Conservation (phyloP, 306 rosid genomes). For the Trifolium dubium region DNA sequence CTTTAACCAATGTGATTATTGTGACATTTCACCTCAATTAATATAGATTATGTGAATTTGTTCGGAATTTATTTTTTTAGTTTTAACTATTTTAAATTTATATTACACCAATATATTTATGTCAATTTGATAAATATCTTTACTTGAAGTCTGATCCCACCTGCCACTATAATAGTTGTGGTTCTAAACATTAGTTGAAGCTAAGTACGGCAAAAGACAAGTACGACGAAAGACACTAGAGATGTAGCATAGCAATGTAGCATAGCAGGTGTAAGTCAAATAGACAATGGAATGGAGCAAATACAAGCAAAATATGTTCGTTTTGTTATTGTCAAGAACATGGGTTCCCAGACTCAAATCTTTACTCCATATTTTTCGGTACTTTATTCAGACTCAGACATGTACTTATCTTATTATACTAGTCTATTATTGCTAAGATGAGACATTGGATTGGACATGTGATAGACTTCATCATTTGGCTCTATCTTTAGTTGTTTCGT, state of each 20-base stretch:
- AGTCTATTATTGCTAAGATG: neutral
- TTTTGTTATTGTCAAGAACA: slow-evolving; percentile 26
- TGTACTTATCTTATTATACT: neutral
- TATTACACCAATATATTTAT: too few relatives aligned
- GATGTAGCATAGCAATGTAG: neutral
- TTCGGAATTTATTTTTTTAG: too few relatives aligned
- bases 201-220: neutral
- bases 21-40: slow-evolving; percentile 27
- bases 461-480: slow-evolving; percentile 1
- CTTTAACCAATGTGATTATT: slow-evolving; percentile 22
- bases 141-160: too few relatives aligned
- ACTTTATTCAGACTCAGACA: slow-evolving; percentile 28
- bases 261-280: neutral
- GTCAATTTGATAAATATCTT: too few relatives aligned
- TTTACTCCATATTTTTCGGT: slow-evolving; percentile 2
- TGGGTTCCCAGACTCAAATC: neutral
- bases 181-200: neutral
- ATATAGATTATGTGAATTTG: too few relatives aligned
- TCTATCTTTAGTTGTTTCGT: too few relatives aligned
- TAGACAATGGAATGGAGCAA: neutral
- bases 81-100: too few relatives aligned
- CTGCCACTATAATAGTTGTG: too few relatives aligned
- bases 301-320: neutral
- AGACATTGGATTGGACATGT: slow-evolving; percentile 19
- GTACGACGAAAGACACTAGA: neutral